Evolutionary conservation across 2,329 filamentous ascomycete genomes (phyloP).

Genomic region (Diaporthe amygdali): DNA sequence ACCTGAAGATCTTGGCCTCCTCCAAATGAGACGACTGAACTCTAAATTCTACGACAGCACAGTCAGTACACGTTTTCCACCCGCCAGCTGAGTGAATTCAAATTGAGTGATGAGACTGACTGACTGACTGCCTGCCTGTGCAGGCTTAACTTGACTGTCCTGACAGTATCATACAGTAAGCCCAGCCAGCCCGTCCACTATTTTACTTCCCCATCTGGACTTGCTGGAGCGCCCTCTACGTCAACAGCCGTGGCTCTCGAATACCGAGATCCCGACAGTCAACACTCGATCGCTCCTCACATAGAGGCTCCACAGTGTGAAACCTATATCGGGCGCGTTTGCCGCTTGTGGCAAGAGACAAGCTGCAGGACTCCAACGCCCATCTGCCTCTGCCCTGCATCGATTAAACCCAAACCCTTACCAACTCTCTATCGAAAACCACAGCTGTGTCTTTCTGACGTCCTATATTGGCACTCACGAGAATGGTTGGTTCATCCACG

Average conservation of each 20-base stretch:
- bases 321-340: neutral
- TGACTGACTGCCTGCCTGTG: neutral
- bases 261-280: neutral
- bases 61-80: neutral
- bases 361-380: neutral
- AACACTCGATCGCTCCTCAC: neutral
- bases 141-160: neutral
- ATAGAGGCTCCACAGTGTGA: neutral
- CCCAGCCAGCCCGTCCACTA: neutral
- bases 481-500: neutral
- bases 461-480: neutral
- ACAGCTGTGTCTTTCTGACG: neutral
- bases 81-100: neutral
- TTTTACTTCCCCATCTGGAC: no score
- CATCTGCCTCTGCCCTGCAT: no score
- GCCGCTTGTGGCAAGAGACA: neutral
- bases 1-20: conserved; percentile 4
- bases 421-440: neutral
- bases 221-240: neutral
- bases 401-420: no score
- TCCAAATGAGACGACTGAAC: neutral
- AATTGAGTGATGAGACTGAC: neutral
- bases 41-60: no score
- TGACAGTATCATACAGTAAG: neutral
- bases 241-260: neutral